Evolutionary conservation across 192 early-diverging fungal genomes (phyloP), one percentile per base, ranked within the genome.

Genomic region (Coemansia sp.): DNA sequence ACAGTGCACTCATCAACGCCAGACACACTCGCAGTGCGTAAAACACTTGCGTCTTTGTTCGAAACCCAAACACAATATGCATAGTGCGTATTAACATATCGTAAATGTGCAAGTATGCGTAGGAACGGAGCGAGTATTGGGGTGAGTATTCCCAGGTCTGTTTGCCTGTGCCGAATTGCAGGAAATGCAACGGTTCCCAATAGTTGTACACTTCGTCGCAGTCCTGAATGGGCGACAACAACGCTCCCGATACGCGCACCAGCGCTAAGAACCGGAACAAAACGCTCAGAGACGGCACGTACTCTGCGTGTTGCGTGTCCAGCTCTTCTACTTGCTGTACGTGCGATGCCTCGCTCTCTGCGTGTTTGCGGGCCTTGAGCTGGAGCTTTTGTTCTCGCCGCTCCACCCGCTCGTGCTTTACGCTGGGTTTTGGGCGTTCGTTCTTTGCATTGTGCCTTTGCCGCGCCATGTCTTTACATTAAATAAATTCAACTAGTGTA

Each of bases 71-170:
- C 48, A 82, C 67, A 11, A 85, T 54, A 15, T 80, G 82, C 37
- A 85, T 25, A 27, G 84, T 23, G 56, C 70, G 66, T 2, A 74
- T 82, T 23, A 87, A 24, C 11, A 68, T 17, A 8, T 87, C 76
- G 73, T 94, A 86, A 4, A 89, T 15, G 3, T 67, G 69, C 22
- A 92, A 82, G 72, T 91, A 97, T 5, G 83, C 85, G 86, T 91
- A 99, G 11, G 92, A 94, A 32, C 95, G 85, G 47, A 99, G 90
- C 8, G 91, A 87, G 63, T 84, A 94, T n/a, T 89, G 67, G 12
- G 94, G 92, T 3, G 92, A 89, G 69, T 97, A 97, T 70, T 98
- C 97, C 97, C 97, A 98, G 9, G 97, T 97, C 74, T 97, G 91
- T 52, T 93, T 84, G 57, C 95, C 97, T 62, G 69, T 72, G 0